phyloP scores from a whole-genome alignment of 306 rosid species.

The Ceratonia siliqua region DNA sequence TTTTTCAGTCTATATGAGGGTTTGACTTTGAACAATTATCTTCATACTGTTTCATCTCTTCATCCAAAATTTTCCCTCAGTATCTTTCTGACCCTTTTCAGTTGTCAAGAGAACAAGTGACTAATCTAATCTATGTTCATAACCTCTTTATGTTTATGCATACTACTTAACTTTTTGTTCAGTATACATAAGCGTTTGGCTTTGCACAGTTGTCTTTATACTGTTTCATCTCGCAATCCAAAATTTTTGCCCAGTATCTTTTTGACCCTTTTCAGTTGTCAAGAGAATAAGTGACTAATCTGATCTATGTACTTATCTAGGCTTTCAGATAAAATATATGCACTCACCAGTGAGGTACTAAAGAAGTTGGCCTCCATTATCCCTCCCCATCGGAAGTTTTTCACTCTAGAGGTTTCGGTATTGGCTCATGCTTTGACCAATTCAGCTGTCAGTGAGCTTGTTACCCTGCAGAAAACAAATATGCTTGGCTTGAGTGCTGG shows the following conservation, averaged over 20 bases:
- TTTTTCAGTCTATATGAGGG: conserved; percentile 10
- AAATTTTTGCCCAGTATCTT: neutral
- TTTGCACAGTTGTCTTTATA: neutral
- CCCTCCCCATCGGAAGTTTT: conserved; percentile 74
- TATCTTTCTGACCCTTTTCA: conserved; percentile 16
- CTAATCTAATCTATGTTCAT: too few species aligned
- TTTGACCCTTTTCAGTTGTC: conserved; percentile 24
- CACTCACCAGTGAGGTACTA: conserved; percentile 85
- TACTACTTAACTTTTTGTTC: conserved; percentile 27
- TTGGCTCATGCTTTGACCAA: conserved; percentile 78
- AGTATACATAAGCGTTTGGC: neutral
- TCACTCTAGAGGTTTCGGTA: conserved; percentile 70
- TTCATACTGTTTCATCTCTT: neutral
- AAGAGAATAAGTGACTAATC: conserved; percentile 37
- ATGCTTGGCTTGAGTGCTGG: conserved; percentile 97
- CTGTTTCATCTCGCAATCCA: neutral
- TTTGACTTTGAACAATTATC: neutral
- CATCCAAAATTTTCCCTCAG: neutral
- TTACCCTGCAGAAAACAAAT: conserved; percentile 83
- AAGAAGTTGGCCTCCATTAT: conserved; percentile 83
- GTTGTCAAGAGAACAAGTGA: conserved; percentile 24
- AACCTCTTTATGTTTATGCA: conserved; percentile 21
- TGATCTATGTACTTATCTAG: conserved; percentile 48
- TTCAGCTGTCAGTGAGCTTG: conserved; percentile 89
- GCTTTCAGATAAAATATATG: conserved; percentile 94